These are phyloP conservation scores for Xenoacremonium recifei DNA, from an alignment of 2,329 filamentous ascomycete species.

Conservation along the genomic window DNA sequence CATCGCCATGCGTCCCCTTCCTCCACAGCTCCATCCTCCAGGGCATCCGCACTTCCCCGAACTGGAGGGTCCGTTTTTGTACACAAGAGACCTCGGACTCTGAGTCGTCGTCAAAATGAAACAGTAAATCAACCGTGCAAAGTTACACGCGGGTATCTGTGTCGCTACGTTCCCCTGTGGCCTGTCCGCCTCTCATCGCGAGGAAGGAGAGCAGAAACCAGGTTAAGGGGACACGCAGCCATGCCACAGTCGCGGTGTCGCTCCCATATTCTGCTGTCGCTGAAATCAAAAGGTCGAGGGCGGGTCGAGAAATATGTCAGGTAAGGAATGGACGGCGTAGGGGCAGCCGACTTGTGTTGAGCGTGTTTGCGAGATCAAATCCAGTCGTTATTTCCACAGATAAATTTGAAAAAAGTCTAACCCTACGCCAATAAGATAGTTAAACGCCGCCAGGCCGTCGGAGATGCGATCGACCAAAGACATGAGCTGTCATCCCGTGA, in stretches of 20 bases:
- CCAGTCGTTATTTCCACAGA: constrained; percentile 30
- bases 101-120: constrained; percentile 16
- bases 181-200: constrained; percentile 3
- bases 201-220: not conserved
- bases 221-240: constrained; percentile 7
- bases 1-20: constrained; percentile 20
- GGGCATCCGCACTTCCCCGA: constrained; percentile 1
- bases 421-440: constrained; percentile 37
- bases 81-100: constrained; percentile 23
- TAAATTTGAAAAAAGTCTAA: constrained; percentile 30
- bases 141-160: constrained; percentile 18
- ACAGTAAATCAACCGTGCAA: constrained; percentile 19
- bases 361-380: constrained; percentile 25
- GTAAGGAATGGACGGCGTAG: constrained; percentile 42
- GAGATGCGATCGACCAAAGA: constrained; percentile 31
- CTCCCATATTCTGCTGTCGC: constrained; percentile 22
- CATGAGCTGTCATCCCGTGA: constrained; percentile 39
- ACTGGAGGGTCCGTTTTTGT: constrained; percentile 15
- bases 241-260: constrained; percentile 13
- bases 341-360: constrained; percentile 24
- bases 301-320: constrained; percentile 21
- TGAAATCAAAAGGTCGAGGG: constrained; percentile 25
- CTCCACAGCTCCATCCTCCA: too few species aligned
- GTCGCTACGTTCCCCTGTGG: constrained; percentile 9
- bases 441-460: constrained; percentile 37